Evolutionary conservation across 257 asterid species (phyloP).

Genomic region (Prunella vulgaris): DNA sequence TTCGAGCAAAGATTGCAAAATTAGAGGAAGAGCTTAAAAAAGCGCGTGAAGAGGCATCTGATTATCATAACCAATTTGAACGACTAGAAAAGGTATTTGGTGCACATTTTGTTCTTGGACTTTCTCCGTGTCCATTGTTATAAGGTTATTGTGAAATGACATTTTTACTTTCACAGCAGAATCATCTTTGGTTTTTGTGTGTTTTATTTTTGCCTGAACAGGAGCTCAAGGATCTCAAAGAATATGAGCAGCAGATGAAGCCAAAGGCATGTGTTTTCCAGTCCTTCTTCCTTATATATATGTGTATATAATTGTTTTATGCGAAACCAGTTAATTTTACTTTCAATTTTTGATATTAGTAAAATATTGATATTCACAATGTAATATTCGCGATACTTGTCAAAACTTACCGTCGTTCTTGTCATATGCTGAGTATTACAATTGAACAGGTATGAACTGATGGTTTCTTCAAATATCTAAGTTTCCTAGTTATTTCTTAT

Average conservation of each 20-base stretch:
- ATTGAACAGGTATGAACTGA: neutral
- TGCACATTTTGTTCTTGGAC: constrained; percentile 12
- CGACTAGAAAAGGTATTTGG: constrained; percentile 62
- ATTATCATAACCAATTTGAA: constrained; percentile 49
- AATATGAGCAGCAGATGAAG: constrained; percentile 74
- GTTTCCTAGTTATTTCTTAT: neutral
- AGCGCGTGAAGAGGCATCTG: constrained; percentile 49
- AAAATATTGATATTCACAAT: neutral
- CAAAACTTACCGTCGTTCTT: constrained; percentile 1
- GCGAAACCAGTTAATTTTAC: neutral
- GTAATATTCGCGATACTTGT: neutral
- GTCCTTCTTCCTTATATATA: constrained; percentile 4
- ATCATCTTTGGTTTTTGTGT: constrained; percentile 2
- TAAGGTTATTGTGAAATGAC: neutral
- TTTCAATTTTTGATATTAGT: neutral
- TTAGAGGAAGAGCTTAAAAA: constrained; percentile 73
- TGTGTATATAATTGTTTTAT: neutral
- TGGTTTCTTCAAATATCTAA: neutral
- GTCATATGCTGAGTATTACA: neutral
- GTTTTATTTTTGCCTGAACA: constrained; percentile 32
- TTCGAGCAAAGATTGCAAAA: constrained; percentile 61
- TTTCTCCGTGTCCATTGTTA: constrained; percentile 11
- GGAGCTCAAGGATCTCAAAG: constrained; percentile 88
- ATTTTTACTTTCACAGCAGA: constrained; percentile 10
- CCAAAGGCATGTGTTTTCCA: constrained; percentile 57